Evolutionary conservation across 371 early-diverging fungal species (phyloP), one percentile per base, ranked within the genome.

Genomic region (Zychaea mexicana): DNA sequence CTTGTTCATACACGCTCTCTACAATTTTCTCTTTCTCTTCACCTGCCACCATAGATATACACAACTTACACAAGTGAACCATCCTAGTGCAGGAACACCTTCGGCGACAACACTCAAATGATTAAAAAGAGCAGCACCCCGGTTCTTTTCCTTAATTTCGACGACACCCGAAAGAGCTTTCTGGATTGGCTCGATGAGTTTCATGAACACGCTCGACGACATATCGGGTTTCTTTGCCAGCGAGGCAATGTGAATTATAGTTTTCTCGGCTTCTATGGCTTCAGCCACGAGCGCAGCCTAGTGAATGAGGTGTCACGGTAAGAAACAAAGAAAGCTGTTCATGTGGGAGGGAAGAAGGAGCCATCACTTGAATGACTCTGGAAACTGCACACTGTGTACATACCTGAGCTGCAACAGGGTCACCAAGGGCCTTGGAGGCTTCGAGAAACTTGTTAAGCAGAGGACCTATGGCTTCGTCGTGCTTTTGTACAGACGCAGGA

Each of bases 51-150:
- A 30, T 45, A 36, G 6, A 22, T 2, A 31, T 22, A 65, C 31
- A 52, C 24, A 27, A 67, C 89, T 70, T 84, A 92, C 93, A 49
- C 93, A 85, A 6, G 90, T 88, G 26, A 97, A 93, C 98, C 98
- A 98, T 26, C 94, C 94, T 45, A 97, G 83, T 30, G 94, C 96
- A 31, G 92, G 85, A 47, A 93, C 86, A 71, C 96, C 96, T 67
- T 97, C 96, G 33, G 92, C 89, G 8, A 98, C 90, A 10, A 90
- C 77, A 30, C 91, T 87, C 65, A 98, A 76, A 68, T 96, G 93
- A 73, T 89, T 92, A 68, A 89, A 92, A 15, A 88, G 66, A 21
- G 89, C 85, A 28, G 86, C 83, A 36, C 90, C 82, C 15, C 96
- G 81, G 74, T 94, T 93, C 52, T 82, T 79, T 60, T 97, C 95